These are phyloP conservation scores for Boletellus sp. DNA, from an alignment of 1,284 basidiomycete genomes.

Conservation along the genomic window DNA sequence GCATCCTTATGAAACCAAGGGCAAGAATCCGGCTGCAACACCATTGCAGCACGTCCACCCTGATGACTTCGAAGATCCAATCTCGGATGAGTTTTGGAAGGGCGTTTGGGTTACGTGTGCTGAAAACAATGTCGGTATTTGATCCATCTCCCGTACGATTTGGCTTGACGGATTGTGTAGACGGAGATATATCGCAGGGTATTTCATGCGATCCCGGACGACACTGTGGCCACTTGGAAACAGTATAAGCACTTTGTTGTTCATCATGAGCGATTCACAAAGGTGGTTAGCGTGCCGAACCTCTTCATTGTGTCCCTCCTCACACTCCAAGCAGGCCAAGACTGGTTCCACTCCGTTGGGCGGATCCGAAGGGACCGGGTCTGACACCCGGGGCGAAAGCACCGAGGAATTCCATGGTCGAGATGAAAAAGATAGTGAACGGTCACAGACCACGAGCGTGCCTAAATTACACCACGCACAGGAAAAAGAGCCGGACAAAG, in stretches of 20 bases:
- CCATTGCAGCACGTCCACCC: constrained; percentile 72
- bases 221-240: constrained; percentile 90
- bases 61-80: constrained; percentile 82
- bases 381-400: constrained; percentile 23
- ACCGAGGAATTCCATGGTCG: constrained; percentile 18
- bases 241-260: constrained; percentile 85
- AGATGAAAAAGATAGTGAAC: constrained; percentile 21
- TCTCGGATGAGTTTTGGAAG: constrained; percentile 84
- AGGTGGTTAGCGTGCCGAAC: constrained; percentile 44
- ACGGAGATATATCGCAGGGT: constrained; percentile 93
- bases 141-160: constrained; percentile 9
- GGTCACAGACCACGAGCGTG: constrained; percentile 10
- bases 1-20: constrained; percentile 54
- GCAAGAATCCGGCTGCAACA: constrained; percentile 58
- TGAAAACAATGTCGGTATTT: constrained; percentile 72
- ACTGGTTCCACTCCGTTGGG: constrained; percentile 43
- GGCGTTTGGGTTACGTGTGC: constrained; percentile 84
- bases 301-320: neutral
- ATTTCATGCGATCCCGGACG: constrained; percentile 89
- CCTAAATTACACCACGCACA: constrained; percentile 14
- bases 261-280: constrained; percentile 74
- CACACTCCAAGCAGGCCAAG: constrained; percentile 38
- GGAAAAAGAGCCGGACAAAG: constrained; percentile 23
- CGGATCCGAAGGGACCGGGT: constrained; percentile 49
- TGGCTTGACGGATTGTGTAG: constrained; percentile 38